Evolutionary conservation across 352 stramenopile species (phyloP), one percentile per base, ranked within the genome.

Genomic region (Phytophthora foliorum): DNA sequence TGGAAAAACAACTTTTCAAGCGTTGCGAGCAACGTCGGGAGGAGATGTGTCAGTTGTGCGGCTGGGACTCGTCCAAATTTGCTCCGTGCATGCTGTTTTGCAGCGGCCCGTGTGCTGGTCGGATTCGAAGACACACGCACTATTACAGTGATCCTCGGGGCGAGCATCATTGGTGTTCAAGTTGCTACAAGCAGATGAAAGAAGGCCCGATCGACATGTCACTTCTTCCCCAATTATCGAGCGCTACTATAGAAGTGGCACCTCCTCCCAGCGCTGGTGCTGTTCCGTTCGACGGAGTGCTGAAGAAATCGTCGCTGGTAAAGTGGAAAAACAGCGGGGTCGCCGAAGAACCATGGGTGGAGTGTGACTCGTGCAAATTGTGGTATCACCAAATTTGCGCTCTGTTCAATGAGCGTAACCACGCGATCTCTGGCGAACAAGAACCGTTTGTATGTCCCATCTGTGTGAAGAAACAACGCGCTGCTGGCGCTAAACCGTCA

Each of bases 321-420:
- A 99, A 99, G 74, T 97, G 98, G 44, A 99, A 99, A 75, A 99
- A 99, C 77, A 98, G 98, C 63, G 97, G 99, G 72, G 90, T 98
- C 1, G 94, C 97, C 5, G 95, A 98, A 81, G 97, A 99, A 71
- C 89, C 92, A 57, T 99, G 98, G 98, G 97, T 99, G 4, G 92
- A 98, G 63, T 99, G 98, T 74, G 97, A 99, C 67, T 92, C 89
- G 24, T 99, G 98, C 75, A 98, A 99, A 53, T 74, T 98, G 29
- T 99, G 98, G 98, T 98, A 99, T 45, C 98, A 99, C 78, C 97
- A 99, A 65, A 99, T 99, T 67, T 99, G 98, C 77, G 97, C 96
- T 29, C 86, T 99, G 11, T 99, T 99, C 78, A 99, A 99, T 74
- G 97, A 97, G 62, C 86, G 97, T 2, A 98, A 99, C 66, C 98